These are phyloP conservation scores for Rubia peregrina DNA, from an alignment of 305 asterid species.

Conservation along the genomic window DNA sequence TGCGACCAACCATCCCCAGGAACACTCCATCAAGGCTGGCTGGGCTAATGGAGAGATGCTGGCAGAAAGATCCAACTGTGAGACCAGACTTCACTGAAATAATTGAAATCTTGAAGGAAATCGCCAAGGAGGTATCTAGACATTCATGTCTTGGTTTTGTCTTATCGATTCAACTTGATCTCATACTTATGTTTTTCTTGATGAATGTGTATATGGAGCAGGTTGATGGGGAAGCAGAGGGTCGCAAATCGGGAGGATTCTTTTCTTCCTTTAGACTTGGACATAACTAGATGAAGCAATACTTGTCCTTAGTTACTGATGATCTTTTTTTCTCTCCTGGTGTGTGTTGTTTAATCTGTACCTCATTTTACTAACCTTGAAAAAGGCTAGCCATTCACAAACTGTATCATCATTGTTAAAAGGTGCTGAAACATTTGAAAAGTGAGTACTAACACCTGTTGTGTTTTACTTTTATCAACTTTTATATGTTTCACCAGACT, in stretches of 20 bases:
- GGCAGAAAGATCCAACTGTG: slow-evolving; percentile 76
- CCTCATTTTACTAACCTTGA: background rate
- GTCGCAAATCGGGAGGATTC: slow-evolving; percentile 67
- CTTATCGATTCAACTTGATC: background rate
- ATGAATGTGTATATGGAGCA: slow-evolving; percentile 22
- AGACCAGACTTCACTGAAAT: slow-evolving; percentile 84
- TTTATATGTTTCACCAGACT: no score
- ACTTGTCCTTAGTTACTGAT: background rate
- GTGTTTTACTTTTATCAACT: background rate
- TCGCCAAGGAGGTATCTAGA: slow-evolving; percentile 63
- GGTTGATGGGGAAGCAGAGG: slow-evolving; percentile 59
- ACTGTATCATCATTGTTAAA: background rate
- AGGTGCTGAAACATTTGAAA: background rate
- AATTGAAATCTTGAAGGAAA: slow-evolving; percentile 50
- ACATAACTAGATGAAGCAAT: slow-evolving; percentile 25
- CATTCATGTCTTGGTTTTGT: background rate
- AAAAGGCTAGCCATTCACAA: background rate
- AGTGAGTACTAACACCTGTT: background rate
- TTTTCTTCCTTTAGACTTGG: slow-evolving; percentile 67
- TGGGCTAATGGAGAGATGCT: slow-evolving; percentile 87
- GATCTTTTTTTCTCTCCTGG: background rate
- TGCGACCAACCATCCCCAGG: slow-evolving; percentile 80
- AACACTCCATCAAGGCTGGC: slow-evolving; percentile 60
- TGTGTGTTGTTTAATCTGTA: background rate
- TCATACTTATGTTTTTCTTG: background rate